These are phyloP conservation scores for Lactarius hengduanensis DNA, from an alignment of 768 basidiomycete genomes.

Conservation along the genomic window DNA sequence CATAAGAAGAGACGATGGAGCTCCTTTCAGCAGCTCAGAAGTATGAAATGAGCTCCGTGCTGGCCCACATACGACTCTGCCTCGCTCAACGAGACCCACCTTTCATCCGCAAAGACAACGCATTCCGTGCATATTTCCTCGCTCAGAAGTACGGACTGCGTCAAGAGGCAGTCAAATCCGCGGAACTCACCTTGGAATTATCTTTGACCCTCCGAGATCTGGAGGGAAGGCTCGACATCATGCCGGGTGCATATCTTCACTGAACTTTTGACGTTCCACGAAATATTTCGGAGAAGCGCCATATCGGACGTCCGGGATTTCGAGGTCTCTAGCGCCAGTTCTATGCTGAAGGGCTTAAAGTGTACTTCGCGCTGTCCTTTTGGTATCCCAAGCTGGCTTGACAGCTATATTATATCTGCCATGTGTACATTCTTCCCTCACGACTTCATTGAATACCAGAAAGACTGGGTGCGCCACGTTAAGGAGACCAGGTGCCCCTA, in stretches of 20 bases:
- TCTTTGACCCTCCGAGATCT: not conserved
- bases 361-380: not conserved
- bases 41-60: slow-evolving; percentile 9
- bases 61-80: slow-evolving; percentile 5
- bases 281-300: not conserved
- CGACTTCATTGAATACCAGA: not conserved
- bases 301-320: not conserved
- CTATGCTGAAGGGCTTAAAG: not conserved
- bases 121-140: slow-evolving; percentile 1
- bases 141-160: slow-evolving; percentile 8
- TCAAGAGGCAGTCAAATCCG: slow-evolving; percentile 2
- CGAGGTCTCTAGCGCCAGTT: not conserved
- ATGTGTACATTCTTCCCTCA: not conserved
- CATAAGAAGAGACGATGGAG: slow-evolving; percentile 3
- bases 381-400: not conserved
- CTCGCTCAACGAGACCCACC: not conserved
- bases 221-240: not conserved
- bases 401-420: too few relatives aligned
- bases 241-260: slow-evolving; percentile 12
- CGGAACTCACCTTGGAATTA: not conserved
- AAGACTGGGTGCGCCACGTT: not conserved
- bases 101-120: not conserved
- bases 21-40: slow-evolving; percentile 17
- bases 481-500: too few relatives aligned
- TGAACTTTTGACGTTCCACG: slow-evolving; percentile 26